Evolutionary conservation across 495 filamentous ascomycete genomes (phyloP).

Genomic region (Thermochaetoides thermophila): DNA sequence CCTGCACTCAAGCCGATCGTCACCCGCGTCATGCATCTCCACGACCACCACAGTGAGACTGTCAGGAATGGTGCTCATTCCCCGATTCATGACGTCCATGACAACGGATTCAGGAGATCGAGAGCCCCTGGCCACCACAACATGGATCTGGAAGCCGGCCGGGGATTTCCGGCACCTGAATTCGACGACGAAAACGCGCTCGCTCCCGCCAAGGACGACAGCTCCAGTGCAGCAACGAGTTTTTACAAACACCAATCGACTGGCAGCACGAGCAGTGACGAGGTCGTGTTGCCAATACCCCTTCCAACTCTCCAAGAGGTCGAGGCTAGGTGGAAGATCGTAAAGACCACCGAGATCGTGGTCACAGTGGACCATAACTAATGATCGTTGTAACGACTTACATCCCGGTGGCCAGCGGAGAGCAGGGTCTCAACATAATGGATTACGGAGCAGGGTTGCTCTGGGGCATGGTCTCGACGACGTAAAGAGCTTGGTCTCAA

Average conservation of each 20-base stretch:
- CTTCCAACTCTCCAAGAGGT: not conserved
- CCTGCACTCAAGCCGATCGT: conserved; percentile 10
- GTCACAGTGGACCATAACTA: not conserved
- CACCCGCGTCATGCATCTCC: conserved; percentile 6
- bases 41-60: too few relatives aligned
- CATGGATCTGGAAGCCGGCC: too few relatives aligned
- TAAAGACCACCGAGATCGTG: conserved; percentile 5
- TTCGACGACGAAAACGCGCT: not conserved
- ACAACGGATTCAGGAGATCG: too few relatives aligned
- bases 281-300: conserved; percentile 2
- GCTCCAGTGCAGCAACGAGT: conserved; percentile 1
- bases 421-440: too few relatives aligned
- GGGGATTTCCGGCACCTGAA: too few relatives aligned
- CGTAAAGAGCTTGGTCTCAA: too few relatives aligned
- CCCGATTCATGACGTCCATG: too few relatives aligned
- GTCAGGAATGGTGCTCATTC: too few relatives aligned
- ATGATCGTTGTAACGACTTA: not conserved
- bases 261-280: conserved; percentile 4
- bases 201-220: not conserved
- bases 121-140: too few relatives aligned
- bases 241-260: conserved; percentile 3
- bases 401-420: too few relatives aligned
- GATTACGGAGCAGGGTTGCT: too few relatives aligned
- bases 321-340: conserved; percentile 2
- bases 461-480: too few relatives aligned